Percentiles rank a stretch among this genome's conserved stretches.
Evolutionary conservation across 495 filamentous ascomycete species (phyloP).

Genomic region (Hyaloscypha finlandica): DNA sequence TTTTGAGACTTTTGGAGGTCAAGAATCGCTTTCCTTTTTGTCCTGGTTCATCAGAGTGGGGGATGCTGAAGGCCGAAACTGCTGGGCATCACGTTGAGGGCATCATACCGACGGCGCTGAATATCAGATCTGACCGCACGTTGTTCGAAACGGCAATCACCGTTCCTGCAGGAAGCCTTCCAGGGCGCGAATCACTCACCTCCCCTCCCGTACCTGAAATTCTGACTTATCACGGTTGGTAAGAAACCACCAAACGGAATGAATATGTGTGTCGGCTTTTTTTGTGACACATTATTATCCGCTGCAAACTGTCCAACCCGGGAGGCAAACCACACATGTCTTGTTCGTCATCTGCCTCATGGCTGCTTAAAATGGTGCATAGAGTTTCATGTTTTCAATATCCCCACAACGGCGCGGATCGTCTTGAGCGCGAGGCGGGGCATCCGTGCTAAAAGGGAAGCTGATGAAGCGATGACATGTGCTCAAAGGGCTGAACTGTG

Average conservation of each 20-base stretch:
- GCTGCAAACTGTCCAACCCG: slow-evolving; percentile 11
- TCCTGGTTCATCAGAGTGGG: background rate
- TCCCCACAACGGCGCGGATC: slow-evolving; percentile 20
- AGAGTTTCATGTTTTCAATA: slow-evolving; percentile 30
- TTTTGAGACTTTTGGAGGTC: slow-evolving; percentile 1
- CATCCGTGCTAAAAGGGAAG: slow-evolving; percentile 16
- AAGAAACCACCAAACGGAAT: background rate
- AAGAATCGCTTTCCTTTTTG: background rate
- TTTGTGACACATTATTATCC: slow-evolving; percentile 18
- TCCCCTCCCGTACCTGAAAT: slow-evolving; percentile 7
- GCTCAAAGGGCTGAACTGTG: slow-evolving; percentile 14
- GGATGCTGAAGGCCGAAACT: background rate
- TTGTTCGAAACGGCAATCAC: slow-evolving; percentile 1
- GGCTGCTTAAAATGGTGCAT: slow-evolving; percentile 15
- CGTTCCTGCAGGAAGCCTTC: slow-evolving; percentile 31
- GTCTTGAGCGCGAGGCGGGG: slow-evolving; percentile 17
- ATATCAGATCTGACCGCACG: background rate
- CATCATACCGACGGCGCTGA: background rate
- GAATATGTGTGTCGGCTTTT: background rate
- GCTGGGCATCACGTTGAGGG: background rate
- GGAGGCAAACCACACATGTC: background rate
- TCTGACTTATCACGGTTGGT: slow-evolving; percentile 8
- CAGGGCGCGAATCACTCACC: background rate
- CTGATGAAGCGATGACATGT: slow-evolving; percentile 14
- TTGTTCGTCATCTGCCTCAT: slow-evolving; percentile 17